Evolutionary conservation across 164 flowering plant species (phyloP), one percentile per base, ranked within the genome.

Genomic region (Annona squamosa): DNA sequence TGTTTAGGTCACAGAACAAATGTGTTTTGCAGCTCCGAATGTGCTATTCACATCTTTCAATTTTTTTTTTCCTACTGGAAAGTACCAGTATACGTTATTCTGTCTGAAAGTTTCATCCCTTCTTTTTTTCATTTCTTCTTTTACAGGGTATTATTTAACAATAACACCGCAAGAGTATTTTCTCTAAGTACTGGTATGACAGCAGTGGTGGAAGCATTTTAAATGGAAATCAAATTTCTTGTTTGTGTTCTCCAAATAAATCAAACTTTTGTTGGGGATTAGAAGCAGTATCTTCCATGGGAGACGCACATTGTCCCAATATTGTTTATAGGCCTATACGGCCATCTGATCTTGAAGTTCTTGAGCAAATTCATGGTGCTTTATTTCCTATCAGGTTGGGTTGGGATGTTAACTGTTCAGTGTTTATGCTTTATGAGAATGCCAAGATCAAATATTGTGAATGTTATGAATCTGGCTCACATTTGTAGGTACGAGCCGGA

Each of bases 311-410:
- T 65, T 83, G 78, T 74, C 89, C 97, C 72, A 79, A 37, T 56
- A 90, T 93, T 74, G 74, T 84, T 73, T 95, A 86, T 73, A 87
- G 99, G 85, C 89, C 87, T 18, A 84, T 93, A 65, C 72, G 74
- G 47, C 94, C 98, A 59, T 88, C 95, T 68, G 99, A 95, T 79
- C 81, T 87, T 42, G 84, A 82, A 69, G 78, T 77, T 77, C 88
- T 95, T 65, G 90, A 90, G 85, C 82, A 82, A 80, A 83, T 91
- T 26, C 99, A 95, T 73, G 67, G 81, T 67, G 90, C 90, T 59
- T 73, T 91, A 19, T 93, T 95, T 84, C 99, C 99, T 44, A 90
- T 95, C 73, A 91, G 98, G 99, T 95, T 45, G 79, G 76, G 71
- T 68, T 16, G n/a, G 7, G 43, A 13, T 52, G 48, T 5, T 74